phyloP scores from a whole-genome alignment of 1,284 basidiomycete species.

The Austroboletus niveus region DNA sequence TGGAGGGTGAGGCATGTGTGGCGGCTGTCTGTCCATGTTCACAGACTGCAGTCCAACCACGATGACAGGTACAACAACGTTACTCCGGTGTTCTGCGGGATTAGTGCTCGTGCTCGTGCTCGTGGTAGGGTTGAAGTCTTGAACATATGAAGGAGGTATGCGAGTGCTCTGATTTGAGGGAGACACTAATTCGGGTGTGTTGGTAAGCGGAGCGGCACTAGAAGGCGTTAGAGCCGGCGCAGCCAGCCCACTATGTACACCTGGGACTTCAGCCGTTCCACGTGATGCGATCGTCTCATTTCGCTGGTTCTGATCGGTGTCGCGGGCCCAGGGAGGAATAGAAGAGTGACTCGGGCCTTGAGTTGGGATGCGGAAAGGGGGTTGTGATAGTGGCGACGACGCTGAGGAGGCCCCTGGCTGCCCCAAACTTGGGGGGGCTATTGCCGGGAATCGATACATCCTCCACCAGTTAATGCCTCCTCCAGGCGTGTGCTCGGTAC shows the following conservation, averaged over 20 bases:
- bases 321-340: constrained; percentile 17
- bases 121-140: constrained; percentile 10
- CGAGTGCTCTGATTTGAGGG: constrained; percentile 1
- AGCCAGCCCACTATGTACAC: constrained; percentile 17
- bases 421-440: constrained; percentile 37
- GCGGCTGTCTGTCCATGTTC: constrained; percentile 41
- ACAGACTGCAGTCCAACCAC: constrained; percentile 78
- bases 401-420: constrained; percentile 19
- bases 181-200: constrained; percentile 16
- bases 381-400: constrained; percentile 16
- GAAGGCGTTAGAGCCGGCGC: constrained; percentile 2
- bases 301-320: constrained; percentile 19
- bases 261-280: constrained; percentile 13
- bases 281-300: constrained; percentile 21
- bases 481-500: constrained; percentile 33
- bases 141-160: constrained; percentile 10
- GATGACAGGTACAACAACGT: constrained; percentile 72
- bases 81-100: constrained; percentile 26
- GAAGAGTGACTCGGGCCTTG: constrained; percentile 22
- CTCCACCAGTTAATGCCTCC: constrained; percentile 79
- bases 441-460: constrained; percentile 72
- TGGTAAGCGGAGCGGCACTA: constrained; percentile 8
- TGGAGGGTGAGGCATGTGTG: constrained; percentile 17
- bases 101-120: constrained; percentile 3
- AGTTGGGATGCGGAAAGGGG: constrained; percentile 12